These are phyloP conservation scores for Zasmidium cellare DNA, from an alignment of 2,329 filamentous ascomycete genomes.

Conservation along the genomic window DNA sequence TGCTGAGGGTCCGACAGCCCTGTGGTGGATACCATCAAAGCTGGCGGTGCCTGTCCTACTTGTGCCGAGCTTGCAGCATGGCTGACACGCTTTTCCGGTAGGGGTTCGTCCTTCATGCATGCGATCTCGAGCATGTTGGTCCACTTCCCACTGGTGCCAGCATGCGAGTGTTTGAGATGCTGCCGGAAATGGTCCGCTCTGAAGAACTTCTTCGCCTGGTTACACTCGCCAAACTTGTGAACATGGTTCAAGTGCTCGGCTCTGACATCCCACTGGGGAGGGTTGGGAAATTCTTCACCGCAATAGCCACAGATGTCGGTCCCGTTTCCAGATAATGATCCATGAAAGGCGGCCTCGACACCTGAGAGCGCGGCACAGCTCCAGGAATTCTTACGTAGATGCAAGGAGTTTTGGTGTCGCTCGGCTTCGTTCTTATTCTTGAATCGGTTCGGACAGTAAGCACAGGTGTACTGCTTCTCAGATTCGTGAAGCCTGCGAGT, in stretches of 20 bases:
- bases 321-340: constrained; percentile 62
- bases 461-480: constrained; percentile 94
- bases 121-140: constrained; percentile 97
- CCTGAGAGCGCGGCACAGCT: constrained; percentile 82
- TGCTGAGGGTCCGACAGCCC: constrained; percentile 17
- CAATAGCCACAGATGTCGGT: constrained; percentile 91
- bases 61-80: neutral
- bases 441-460: constrained; percentile 91
- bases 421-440: constrained; percentile 99
- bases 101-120: constrained; percentile 88
- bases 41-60: constrained; percentile 13
- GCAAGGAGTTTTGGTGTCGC: constrained; percentile 91
- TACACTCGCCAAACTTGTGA: constrained; percentile 98
- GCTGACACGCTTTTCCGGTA: constrained; percentile 43
- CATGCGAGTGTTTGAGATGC: constrained; percentile 96
- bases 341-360: constrained; percentile 80
- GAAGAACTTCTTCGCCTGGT: constrained; percentile 97
- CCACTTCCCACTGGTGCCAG: constrained; percentile 96
- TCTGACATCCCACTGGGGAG: constrained; percentile 84
- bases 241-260: constrained; percentile 84
- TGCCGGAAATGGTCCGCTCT: constrained; percentile 97
- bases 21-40: constrained; percentile 29
- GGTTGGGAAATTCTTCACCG: constrained; percentile 85
- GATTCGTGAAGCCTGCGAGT: constrained; percentile 77
- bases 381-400: constrained; percentile 92